Evolutionary conservation across 768 basidiomycete genomes (phyloP), one percentile per base, ranked within the genome.

Genomic region (Daedalea quercina): DNA sequence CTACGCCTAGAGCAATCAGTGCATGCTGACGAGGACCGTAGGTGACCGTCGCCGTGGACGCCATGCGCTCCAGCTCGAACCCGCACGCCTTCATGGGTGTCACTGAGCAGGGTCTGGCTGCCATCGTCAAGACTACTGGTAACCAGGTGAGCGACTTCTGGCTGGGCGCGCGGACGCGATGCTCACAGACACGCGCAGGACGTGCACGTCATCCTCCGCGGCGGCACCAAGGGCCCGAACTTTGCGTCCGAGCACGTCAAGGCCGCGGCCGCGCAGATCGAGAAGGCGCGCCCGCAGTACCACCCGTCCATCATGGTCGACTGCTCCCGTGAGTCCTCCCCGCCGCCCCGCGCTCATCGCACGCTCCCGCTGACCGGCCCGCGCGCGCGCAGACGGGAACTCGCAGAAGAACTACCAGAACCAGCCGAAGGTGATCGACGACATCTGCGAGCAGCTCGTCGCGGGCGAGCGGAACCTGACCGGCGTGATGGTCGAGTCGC

Each of bases 21-120:
- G 54, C 28, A 41, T 51, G 34, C 52, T 22, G 35, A 25, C 31
- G 28, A 1, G 9, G 12, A 19, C 2, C 41, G n/a, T 37, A 68
- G 56, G 85, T 97, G 46, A 72, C 80, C 0, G 91, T 98, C 33
- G 95, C 95, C 2, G 88, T 98, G 52, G 96, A 99, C 68, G 96
- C 95, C 15, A 97, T 98, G 94, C 81, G 85, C 55, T 85, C 91
- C 0, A 82, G 91, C 12, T 87, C 85, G 2, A 87, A 93, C 66
- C 90, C 94, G 3, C 95, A 98, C 69, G 89, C 91, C 31, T 98
- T 98, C 77, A 92, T 98, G 87, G 94, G 87, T 61, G 87, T 90
- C 37, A 90, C 87, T 9, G 85, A 85, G 61, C 84, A 88, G 44
- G 87, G 87, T 52, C 83, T 97, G 33, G 94, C 94, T n/a, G 79